A percentile compares a stretch with the other conserved stretches of the same genome.
These are phyloP conservation scores for Lactuca sativa DNA, from an alignment of 129 eudicot genomes.

Conservation along the genomic window DNA sequence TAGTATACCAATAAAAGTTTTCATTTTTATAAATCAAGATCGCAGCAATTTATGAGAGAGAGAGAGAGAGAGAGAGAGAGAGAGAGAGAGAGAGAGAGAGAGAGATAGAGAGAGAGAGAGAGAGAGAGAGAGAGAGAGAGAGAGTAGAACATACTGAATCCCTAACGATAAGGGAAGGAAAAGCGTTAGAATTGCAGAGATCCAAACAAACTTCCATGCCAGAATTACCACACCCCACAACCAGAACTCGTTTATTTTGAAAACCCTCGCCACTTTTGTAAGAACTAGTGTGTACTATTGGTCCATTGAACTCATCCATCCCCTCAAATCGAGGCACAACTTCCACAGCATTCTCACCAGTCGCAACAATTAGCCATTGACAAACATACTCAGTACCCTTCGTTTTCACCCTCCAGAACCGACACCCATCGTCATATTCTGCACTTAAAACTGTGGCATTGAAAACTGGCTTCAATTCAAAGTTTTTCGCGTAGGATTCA, in stretches of 20 bases:
- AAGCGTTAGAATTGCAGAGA: slow-evolving; percentile 41
- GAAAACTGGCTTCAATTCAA: slow-evolving; percentile 39
- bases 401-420: slow-evolving; percentile 47
- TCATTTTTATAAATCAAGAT: background rate
- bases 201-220: slow-evolving; percentile 61
- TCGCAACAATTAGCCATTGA: slow-evolving; percentile 55
- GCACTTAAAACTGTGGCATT: slow-evolving; percentile 43
- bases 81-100: slow-evolving; percentile 7
- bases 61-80: slow-evolving; percentile 23
- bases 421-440: slow-evolving; percentile 37
- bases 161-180: slow-evolving; percentile 49
- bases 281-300: slow-evolving; percentile 45
- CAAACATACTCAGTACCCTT: slow-evolving; percentile 40
- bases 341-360: slow-evolving; percentile 47
- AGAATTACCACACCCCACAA: slow-evolving; percentile 61
- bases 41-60: slow-evolving; percentile 1
- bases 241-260: slow-evolving; percentile 42
- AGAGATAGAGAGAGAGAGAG: background rate
- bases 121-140: slow-evolving; percentile 20
- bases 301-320: slow-evolving; percentile 38
- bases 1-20: background rate
- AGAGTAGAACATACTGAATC: slow-evolving; percentile 38
- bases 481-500: slow-evolving; percentile 41
- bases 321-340: slow-evolving; percentile 47
- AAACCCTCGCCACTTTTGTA: slow-evolving; percentile 43